phyloP scores from a whole-genome alignment of 306 rosid species.

The Gillenia trifoliata region DNA sequence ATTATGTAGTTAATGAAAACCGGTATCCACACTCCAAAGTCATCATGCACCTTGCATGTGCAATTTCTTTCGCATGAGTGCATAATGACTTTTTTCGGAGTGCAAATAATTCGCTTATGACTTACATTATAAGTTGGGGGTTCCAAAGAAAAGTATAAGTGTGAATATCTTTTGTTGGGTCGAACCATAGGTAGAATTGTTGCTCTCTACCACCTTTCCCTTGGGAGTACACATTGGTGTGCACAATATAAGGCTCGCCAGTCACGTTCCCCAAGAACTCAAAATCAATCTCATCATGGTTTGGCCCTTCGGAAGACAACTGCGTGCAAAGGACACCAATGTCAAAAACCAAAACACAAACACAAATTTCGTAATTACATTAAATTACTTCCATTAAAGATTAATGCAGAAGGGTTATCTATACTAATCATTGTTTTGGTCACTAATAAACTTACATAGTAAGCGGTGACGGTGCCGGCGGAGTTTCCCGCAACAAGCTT shows the following conservation, averaged over 20 bases:
- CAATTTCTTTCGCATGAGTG: too few relatives aligned
- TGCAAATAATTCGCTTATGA: too few relatives aligned
- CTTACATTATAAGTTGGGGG: constrained; percentile 25
- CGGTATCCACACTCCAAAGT: too few relatives aligned
- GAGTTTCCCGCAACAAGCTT: constrained; percentile 35
- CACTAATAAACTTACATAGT: constrained; percentile 13
- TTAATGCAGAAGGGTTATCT: not conserved
- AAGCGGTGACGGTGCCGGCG: constrained; percentile 36
- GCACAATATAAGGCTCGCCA: constrained; percentile 30
- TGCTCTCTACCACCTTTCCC: constrained; percentile 34
- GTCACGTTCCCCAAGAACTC: constrained; percentile 36
- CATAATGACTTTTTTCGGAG: too few relatives aligned
- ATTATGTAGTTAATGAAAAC: too few relatives aligned
- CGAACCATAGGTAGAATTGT: constrained; percentile 37
- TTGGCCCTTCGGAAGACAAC: constrained; percentile 29
- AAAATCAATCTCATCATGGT: constrained; percentile 34
- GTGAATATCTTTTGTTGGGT: constrained; percentile 31
- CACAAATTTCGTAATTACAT: not conserved
- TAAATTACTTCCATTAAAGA: not conserved
- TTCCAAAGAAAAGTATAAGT: constrained; percentile 29
- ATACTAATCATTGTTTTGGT: too few relatives aligned
- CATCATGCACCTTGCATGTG: too few relatives aligned
- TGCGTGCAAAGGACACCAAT: not conserved
- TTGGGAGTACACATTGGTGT: constrained; percentile 30
- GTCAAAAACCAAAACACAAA: not conserved